Evolutionary conservation across 2,329 filamentous ascomycete genomes (phyloP).

Genomic region (Sclerotinia spermophila): DNA sequence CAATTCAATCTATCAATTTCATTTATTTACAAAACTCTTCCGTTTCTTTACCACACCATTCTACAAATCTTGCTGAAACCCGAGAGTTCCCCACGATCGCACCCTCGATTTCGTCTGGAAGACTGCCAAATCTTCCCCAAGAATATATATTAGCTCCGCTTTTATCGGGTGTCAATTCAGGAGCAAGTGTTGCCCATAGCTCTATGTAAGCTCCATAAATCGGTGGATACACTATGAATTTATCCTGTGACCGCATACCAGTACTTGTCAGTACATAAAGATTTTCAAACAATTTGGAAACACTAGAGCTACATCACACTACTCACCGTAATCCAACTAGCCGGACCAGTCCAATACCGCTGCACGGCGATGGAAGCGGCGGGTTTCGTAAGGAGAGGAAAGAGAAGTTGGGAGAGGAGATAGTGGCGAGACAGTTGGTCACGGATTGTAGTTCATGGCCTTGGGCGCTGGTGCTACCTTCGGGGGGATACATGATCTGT

Average conservation of each 20-base stretch:
- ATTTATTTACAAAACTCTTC: background rate
- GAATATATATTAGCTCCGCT: background rate
- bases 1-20: background rate
- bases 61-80: background rate
- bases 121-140: background rate
- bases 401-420: constrained; percentile 39
- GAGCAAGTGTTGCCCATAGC: background rate
- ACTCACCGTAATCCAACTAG: background rate
- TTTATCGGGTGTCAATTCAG: background rate
- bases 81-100: background rate
- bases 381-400: constrained; percentile 22
- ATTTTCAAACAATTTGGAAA: background rate
- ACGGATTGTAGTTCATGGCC: constrained; percentile 35
- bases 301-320: no score
- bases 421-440: constrained; percentile 39
- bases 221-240: constrained; percentile 21
- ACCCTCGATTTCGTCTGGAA: background rate
- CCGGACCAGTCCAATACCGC: background rate
- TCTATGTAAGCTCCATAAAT: constrained; percentile 28
- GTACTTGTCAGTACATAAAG: background rate
- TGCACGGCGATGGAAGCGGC: constrained; percentile 23
- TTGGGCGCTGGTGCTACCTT: constrained; percentile 32
- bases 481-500: constrained; percentile 37
- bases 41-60: background rate
- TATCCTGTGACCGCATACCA: constrained; percentile 11